These are phyloP conservation scores for Tritrichomonas musculus DNA, from an alignment of 208 protist species.

Conservation along the genomic window DNA sequence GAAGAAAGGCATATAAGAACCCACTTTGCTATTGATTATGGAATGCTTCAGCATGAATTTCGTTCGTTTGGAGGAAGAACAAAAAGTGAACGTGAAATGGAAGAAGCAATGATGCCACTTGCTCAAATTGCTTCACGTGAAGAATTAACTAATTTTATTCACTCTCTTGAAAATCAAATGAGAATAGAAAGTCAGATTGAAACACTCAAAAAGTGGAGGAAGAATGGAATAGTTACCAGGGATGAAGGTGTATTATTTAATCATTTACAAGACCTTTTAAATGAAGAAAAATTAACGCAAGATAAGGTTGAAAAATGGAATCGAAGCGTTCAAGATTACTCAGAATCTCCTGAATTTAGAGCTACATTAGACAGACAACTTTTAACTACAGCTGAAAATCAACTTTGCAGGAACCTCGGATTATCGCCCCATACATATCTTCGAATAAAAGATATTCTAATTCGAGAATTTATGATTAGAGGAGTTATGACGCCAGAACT, in stretches of 20 bases:
- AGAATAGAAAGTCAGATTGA: not conserved
- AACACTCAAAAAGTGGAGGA: not conserved
- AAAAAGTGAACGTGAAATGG: slow-evolving; percentile 5
- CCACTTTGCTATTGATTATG: slow-evolving; percentile 21
- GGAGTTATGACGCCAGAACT: not conserved
- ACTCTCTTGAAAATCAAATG: not conserved
- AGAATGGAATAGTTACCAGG: slow-evolving; percentile 20
- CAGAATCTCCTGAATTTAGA: slow-evolving; percentile 29
- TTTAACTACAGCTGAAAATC: not conserved
- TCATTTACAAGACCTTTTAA: not conserved
- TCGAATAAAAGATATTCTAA: not conserved
- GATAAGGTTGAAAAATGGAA: not conserved
- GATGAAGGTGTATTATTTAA: slow-evolving; percentile 10
- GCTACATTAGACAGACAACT: not conserved
- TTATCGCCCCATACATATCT: not conserved
- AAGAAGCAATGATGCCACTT: slow-evolving; percentile 8
- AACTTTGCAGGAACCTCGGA: not conserved
- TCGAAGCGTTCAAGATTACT: not conserved
- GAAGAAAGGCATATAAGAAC: slow-evolving; percentile 1
- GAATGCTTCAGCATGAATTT: not conserved
- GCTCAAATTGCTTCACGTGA: slow-evolving; percentile 7
- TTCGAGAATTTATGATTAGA: not conserved
- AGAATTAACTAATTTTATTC: not conserved
- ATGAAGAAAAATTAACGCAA: not conserved
- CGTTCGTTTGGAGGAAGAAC: not conserved